Percentiles rank a stretch among this genome's conserved stretches.
Conservation (phyloP, 208 protist genomes). For the Leishmania turanica region DNA sequence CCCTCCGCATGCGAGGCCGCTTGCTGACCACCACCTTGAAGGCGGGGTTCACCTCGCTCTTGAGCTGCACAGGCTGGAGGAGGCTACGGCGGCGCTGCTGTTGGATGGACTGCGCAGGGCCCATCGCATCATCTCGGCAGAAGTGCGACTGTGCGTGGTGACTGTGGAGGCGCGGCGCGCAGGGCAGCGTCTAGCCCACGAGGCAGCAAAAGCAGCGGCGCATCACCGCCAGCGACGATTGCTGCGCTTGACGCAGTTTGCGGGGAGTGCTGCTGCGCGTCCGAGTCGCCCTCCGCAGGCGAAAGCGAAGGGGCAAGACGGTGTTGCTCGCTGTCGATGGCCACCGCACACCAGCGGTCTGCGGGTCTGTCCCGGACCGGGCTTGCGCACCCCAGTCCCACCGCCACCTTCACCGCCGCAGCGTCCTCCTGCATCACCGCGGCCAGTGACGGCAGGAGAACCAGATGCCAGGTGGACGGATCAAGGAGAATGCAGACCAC, state of each 20-base stretch:
- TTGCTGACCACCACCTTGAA: background rate
- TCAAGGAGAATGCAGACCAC: background rate
- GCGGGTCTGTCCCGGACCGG: background rate
- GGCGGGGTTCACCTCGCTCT: conserved; percentile 30
- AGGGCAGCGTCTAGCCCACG: conserved; percentile 18
- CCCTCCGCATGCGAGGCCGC: background rate
- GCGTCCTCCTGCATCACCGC: conserved; percentile 1
- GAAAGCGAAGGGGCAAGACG: background rate
- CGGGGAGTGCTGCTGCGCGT: background rate
- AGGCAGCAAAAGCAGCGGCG: conserved; percentile 1
- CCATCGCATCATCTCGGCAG: conserved; percentile 10
- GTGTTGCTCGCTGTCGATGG: background rate
- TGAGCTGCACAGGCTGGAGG: conserved; percentile 27
- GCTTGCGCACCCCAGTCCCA: background rate
- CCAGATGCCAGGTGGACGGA: background rate
- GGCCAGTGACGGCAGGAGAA: background rate
- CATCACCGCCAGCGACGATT: conserved; percentile 8
- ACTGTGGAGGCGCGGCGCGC: conserved; percentile 20
- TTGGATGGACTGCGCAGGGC: conserved; percentile 28
- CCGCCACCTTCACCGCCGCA: background rate
- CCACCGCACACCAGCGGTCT: background rate
- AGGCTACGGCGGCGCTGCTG: conserved; percentile 23
- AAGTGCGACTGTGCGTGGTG: conserved; percentile 22
- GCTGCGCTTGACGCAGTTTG: background rate
- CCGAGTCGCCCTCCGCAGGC: background rate